Evolutionary conservation across 106 monocot species (phyloP), one percentile per base, ranked within the genome.

Genomic region (Alisma plantagoaquatica): DNA sequence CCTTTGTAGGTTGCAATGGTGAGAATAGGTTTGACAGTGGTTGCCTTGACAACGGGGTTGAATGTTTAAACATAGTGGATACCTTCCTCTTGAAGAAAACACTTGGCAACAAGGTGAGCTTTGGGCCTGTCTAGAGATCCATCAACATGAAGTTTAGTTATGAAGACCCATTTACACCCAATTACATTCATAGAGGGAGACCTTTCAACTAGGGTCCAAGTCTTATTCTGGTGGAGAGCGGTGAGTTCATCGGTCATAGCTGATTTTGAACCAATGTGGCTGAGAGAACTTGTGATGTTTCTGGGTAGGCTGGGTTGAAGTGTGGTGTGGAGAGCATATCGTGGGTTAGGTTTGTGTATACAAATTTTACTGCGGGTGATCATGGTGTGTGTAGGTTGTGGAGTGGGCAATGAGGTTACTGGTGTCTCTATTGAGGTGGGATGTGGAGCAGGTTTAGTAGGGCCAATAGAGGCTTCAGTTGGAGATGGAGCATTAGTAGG

Each of bases 81-180:
- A 0, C 54, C 54, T 15, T 54, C 6, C 7, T 9, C 10, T 54
- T 54, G 19, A 4, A 18, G 31, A 26, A 19, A 54, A 16, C 33
- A 18, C 23, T 54, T 31, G 15, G 6, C 16, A 32, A 54, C 31
- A 3, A 54, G 7, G 1, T 12, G 17, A 31, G 54, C 31, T 23
- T 33, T 54, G 10, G 12, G 30, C 12, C 29, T 6, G 10, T 52
- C 52, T 3, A 52, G 27, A 10, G 23, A n/a, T 52, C 52, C 29
- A 21, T 32, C 8, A 32, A 33, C n/a, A 2, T 32, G 8, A 33
- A 33, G 22, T 26, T 54, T 54, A 18, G 35, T 21, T 29, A 33
- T 54, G 32, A 25, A 54, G 31, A 54, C 19, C 54, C 54, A 54
- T 17, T 33, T 31, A 54, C 54, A 54, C 8, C 54, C 20, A 10